A percentile compares a stretch with the other conserved stretches of the same genome.
Evolutionary conservation across 352 stramenopile species (phyloP).

Genomic region (Globisporangium recalcitrans): DNA sequence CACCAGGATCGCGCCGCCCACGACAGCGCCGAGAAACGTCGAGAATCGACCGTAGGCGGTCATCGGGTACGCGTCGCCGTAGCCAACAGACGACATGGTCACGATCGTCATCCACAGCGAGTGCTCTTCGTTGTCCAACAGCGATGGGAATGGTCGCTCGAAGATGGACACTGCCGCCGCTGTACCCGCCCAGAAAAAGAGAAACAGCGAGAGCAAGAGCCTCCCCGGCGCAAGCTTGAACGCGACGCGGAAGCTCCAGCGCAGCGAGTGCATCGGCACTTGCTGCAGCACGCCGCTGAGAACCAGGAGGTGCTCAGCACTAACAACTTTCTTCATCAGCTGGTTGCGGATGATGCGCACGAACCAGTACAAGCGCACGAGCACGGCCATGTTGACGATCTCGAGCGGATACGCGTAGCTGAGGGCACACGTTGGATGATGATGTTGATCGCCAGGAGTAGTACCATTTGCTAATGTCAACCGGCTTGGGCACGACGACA

Average conservation of each 20-base stretch:
- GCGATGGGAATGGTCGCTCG: conserved; percentile 51
- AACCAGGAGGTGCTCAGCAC: conserved; percentile 24
- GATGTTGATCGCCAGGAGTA: not conserved
- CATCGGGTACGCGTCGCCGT: conserved; percentile 53
- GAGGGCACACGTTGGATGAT: conserved; percentile 28
- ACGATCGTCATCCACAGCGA: conserved; percentile 62
- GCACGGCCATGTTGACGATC: conserved; percentile 55
- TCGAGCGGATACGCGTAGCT: conserved; percentile 53
- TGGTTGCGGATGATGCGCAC: conserved; percentile 47
- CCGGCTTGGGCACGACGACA: conserved; percentile 18
- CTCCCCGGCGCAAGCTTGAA: conserved; percentile 34
- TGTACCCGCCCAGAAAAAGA: conserved; percentile 43
- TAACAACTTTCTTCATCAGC: conserved; percentile 34
- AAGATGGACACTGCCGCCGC: conserved; percentile 49
- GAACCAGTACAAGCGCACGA: conserved; percentile 60
- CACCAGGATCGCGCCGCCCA: conserved; percentile 45
- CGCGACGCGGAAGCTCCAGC: conserved; percentile 52
- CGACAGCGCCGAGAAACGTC: conserved; percentile 43
- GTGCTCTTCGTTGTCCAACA: conserved; percentile 49
- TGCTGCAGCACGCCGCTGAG: conserved; percentile 22
- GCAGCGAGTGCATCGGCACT: conserved; percentile 39
- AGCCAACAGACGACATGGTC: conserved; percentile 57
- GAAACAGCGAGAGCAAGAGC: conserved; percentile 41
- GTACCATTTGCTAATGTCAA: conserved; percentile 11
- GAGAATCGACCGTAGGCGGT: conserved; percentile 38